These are phyloP conservation scores for Leptographium flavum DNA, from an alignment of 2,329 filamentous ascomycete genomes.

Conservation along the genomic window DNA sequence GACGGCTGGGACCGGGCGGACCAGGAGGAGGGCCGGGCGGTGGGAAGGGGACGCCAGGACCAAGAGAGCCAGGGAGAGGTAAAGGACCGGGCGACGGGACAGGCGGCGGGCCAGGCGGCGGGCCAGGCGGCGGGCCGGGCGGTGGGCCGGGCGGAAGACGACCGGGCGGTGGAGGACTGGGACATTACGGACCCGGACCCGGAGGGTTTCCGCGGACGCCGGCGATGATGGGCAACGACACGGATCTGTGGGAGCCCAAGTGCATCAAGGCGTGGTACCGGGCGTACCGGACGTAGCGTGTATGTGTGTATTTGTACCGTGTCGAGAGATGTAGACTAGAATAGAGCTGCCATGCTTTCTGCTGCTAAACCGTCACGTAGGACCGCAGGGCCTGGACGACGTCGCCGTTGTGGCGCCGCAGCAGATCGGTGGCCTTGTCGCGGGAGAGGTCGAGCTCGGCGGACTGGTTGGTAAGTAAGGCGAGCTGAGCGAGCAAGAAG, in stretches of 20 bases:
- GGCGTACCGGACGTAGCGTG: too few species aligned
- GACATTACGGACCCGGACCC: background rate
- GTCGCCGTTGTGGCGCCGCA: constrained; percentile 58
- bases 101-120: background rate
- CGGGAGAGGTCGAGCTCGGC: constrained; percentile 61
- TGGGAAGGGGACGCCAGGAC: background rate
- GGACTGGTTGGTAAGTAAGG: too few species aligned
- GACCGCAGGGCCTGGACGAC: constrained; percentile 52
- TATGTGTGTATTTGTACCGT: background rate
- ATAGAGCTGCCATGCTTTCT: background rate
- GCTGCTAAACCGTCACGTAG: constrained; percentile 21
- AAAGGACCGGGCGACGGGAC: background rate
- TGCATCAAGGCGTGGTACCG: constrained; percentile 12
- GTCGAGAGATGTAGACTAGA: too few species aligned
- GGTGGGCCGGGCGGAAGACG: background rate
- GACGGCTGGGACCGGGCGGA: background rate
- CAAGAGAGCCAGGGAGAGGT: background rate
- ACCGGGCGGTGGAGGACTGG: background rate
- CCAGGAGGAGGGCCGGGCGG: background rate
- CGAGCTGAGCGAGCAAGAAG: background rate
- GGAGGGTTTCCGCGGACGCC: constrained; percentile 10
- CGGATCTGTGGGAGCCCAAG: constrained; percentile 17
- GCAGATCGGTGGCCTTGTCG: constrained; percentile 57
- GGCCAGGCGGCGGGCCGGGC: constrained; percentile 7
- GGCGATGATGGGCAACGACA: constrained; percentile 14